A percentile compares a stretch with the other conserved stretches of the same genome.
Evolutionary conservation across 1,284 basidiomycete species (phyloP).

Genomic region (Apiotrichum domesticum): DNA sequence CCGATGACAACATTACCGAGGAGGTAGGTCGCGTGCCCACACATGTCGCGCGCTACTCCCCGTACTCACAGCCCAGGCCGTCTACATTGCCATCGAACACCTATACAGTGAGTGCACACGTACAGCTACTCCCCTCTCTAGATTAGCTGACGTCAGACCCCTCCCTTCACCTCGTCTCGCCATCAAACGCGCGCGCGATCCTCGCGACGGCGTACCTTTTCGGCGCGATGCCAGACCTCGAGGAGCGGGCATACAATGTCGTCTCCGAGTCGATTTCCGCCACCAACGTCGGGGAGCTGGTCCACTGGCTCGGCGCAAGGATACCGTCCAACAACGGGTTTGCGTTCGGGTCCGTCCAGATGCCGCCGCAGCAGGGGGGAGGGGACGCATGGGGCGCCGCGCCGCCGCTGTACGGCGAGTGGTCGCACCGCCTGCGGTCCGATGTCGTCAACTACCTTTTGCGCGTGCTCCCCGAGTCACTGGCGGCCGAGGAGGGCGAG

Average conservation of each 20-base stretch:
- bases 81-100: conserved; percentile 41
- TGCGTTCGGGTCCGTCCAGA: conserved; percentile 12
- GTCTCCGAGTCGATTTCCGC: conserved; percentile 66
- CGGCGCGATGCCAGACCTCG: conserved; percentile 76
- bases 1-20: conserved; percentile 69
- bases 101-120: conserved; percentile 33
- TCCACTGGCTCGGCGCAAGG: conserved; percentile 57
- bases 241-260: conserved; percentile 66
- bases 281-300: conserved; percentile 65
- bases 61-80: conserved; percentile 23
- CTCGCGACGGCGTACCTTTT: conserved; percentile 74
- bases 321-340: conserved; percentile 9
- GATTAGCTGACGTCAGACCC: conserved; percentile 18
- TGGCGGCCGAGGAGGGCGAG: conserved; percentile 29
- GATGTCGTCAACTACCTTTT: conserved; percentile 55
- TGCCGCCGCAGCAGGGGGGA: background rate
- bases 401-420: conserved; percentile 33
- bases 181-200: conserved; percentile 70
- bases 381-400: conserved; percentile 2
- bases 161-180: conserved; percentile 50
- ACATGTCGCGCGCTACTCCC: background rate
- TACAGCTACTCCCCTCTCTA: background rate
- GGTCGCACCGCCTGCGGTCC: conserved; percentile 26
- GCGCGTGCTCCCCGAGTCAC: conserved; percentile 58
- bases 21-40: conserved; percentile 54